phyloP scores from a whole-genome alignment of 768 basidiomycete genomes.

The Pleurotus citrinopileatus region DNA sequence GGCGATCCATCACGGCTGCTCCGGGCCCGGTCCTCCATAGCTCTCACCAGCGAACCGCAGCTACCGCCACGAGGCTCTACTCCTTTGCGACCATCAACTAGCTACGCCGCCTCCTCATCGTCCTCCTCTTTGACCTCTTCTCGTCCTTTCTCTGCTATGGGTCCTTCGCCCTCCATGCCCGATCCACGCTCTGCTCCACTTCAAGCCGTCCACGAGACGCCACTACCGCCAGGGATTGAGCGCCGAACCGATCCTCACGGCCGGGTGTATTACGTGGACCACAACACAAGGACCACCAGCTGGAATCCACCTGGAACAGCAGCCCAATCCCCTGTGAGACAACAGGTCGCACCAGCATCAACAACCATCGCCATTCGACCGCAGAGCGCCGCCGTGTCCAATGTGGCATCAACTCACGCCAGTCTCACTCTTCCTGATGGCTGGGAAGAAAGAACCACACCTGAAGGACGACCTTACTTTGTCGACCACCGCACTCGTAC shows the following conservation, averaged over 20 bases:
- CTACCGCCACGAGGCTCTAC: conserved; percentile 9
- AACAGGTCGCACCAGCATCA: conserved; percentile 18
- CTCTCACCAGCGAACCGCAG: not conserved
- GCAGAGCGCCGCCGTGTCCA: conserved; percentile 14
- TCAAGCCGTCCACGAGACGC: conserved; percentile 36
- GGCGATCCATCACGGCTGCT: conserved; percentile 1
- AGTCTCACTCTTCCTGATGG: conserved; percentile 72
- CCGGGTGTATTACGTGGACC: conserved; percentile 85
- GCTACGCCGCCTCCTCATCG: conserved; percentile 16
- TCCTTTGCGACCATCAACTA: conserved; percentile 23
- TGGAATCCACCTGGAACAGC: conserved; percentile 66
- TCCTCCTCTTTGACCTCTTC: not conserved
- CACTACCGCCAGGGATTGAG: conserved; percentile 82
- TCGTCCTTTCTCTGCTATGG: conserved; percentile 11
- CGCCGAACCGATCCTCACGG: conserved; percentile 70
- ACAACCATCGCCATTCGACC: conserved; percentile 12
- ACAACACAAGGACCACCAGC: conserved; percentile 75
- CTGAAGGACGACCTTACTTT: conserved; percentile 76
- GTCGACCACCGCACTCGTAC: conserved; percentile 78
- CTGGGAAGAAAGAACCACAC: conserved; percentile 89
- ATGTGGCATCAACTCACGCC: conserved; percentile 20
- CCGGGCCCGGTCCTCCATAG: conserved; percentile 4
- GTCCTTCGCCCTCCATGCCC: conserved; percentile 25
- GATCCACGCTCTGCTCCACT: conserved; percentile 20
- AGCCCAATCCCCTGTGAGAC: conserved; percentile 17